These are phyloP conservation scores for Beta vulgaris DNA, from an alignment of 148 eudicot genomes.

Conservation along the genomic window DNA sequence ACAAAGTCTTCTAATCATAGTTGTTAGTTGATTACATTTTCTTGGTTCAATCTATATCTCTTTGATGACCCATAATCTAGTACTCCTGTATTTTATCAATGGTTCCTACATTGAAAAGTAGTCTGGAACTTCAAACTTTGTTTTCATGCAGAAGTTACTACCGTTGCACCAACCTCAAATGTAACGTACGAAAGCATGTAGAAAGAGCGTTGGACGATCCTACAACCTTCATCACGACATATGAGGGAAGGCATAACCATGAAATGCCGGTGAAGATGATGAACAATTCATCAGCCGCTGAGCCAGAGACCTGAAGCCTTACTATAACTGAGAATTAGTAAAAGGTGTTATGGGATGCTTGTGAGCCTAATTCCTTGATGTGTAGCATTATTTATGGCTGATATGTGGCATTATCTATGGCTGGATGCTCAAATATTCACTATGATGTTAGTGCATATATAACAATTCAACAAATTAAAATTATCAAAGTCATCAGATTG, in stretches of 20 bases:
- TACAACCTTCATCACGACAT: conserved; percentile 35
- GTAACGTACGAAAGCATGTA: conserved; percentile 38
- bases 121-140: background rate
- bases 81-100: too few species aligned
- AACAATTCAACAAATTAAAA: background rate
- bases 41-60: too few species aligned
- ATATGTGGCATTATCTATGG: background rate
- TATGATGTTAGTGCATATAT: background rate
- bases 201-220: conserved; percentile 41
- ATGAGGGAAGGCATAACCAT: conserved; percentile 47
- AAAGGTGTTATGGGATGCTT: background rate
- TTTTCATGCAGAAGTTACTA: conserved; percentile 41
- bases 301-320: conserved; percentile 11
- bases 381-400: background rate
- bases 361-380: background rate
- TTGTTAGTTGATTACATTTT: too few species aligned
- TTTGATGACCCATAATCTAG: too few species aligned
- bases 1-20: too few species aligned
- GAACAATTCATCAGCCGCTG: conserved; percentile 8
- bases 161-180: conserved; percentile 38
- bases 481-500: background rate
- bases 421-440: background rate
- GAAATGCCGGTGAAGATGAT: conserved; percentile 31
- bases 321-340: background rate
- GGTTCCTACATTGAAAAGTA: too few species aligned